phyloP scores from a whole-genome alignment of 805 yeast species.

The Blastobotrys chiropterorum region DNA sequence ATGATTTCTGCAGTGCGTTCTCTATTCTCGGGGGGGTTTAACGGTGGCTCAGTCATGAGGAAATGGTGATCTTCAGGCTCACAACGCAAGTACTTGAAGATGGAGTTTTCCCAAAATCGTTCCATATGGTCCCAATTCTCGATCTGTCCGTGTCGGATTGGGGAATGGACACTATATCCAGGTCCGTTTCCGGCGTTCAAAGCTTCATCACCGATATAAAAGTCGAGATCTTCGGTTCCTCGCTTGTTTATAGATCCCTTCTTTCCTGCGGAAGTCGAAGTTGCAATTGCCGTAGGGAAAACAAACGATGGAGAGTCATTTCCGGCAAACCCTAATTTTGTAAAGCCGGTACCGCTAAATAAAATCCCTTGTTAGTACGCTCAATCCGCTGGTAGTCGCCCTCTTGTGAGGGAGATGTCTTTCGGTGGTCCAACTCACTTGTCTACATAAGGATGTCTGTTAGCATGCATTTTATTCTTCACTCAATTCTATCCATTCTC shows the following conservation, averaged over 20 bases:
- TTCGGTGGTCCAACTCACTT: slow-evolving; percentile 24
- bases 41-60: slow-evolving; percentile 93
- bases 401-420: neutral
- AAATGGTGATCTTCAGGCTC: slow-evolving; percentile 99
- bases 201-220: slow-evolving; percentile 95
- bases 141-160: slow-evolving; percentile 95
- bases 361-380: neutral
- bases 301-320: slow-evolving; percentile 97
- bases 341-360: slow-evolving; percentile 96
- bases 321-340: slow-evolving; percentile 97
- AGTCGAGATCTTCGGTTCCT: slow-evolving; percentile 91
- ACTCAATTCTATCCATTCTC: neutral
- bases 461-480: neutral
- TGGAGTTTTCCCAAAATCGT: slow-evolving; percentile 96
- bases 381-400: neutral
- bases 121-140: slow-evolving; percentile 99
- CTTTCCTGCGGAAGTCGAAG: slow-evolving; percentile 35
- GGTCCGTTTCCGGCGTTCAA: slow-evolving; percentile 86
- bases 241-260: slow-evolving; percentile 53
- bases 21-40: slow-evolving; percentile 99
- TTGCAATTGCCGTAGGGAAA: slow-evolving; percentile 94
- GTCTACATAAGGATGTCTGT: slow-evolving; percentile 24
- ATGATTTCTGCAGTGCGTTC: slow-evolving; percentile 98
- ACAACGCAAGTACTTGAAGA: slow-evolving; percentile 91
- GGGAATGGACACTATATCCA: slow-evolving; percentile 79